These are phyloP conservation scores for Rhodotorula graminis DNA, from an alignment of 768 basidiomycete genomes.

Conservation along the genomic window DNA sequence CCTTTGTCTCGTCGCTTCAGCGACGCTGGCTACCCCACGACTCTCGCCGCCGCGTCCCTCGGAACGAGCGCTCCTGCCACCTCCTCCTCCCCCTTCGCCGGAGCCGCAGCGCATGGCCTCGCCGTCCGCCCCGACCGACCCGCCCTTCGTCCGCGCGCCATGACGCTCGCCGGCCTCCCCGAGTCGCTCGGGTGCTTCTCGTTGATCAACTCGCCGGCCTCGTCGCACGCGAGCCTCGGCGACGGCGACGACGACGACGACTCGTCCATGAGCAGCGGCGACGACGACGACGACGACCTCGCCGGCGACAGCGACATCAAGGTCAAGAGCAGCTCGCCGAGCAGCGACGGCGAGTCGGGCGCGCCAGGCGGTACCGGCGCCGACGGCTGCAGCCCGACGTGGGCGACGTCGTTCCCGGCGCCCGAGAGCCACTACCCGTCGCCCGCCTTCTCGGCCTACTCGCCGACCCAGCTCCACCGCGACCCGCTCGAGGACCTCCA, in stretches of 20 bases:
- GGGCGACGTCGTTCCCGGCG: conserved; percentile 7
- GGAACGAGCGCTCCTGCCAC: neutral
- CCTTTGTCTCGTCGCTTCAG: conserved; percentile 29
- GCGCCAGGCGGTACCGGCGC: neutral
- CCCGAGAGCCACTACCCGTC: conserved; percentile 37
- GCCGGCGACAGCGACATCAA: neutral
- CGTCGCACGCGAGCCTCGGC: conserved; percentile 1
- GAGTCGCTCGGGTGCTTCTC: conserved; percentile 36
- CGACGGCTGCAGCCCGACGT: neutral
- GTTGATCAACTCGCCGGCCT: conserved; percentile 28
- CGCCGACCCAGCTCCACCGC: conserved; percentile 9
- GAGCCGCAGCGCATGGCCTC: neutral
- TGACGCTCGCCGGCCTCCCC: conserved; percentile 32
- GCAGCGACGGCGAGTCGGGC: neutral
- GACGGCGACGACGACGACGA: conserved; percentile 1
- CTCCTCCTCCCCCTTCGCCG: conserved; percentile 10
- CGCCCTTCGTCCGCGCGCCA: conserved; percentile 20
- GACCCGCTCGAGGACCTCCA: conserved; percentile 28
- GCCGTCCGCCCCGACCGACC: neutral
- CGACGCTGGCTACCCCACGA: conserved; percentile 26
- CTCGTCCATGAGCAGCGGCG: neutral
- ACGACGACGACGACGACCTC: neutral
- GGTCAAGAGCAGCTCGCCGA: conserved; percentile 1
- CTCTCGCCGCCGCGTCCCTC: conserved; percentile 15
- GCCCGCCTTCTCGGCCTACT: conserved; percentile 28